Base-by-base conservation (phyloP, 495 filamentous ascomycete genomes). In the Lasiosphaeria ovina region DNA sequence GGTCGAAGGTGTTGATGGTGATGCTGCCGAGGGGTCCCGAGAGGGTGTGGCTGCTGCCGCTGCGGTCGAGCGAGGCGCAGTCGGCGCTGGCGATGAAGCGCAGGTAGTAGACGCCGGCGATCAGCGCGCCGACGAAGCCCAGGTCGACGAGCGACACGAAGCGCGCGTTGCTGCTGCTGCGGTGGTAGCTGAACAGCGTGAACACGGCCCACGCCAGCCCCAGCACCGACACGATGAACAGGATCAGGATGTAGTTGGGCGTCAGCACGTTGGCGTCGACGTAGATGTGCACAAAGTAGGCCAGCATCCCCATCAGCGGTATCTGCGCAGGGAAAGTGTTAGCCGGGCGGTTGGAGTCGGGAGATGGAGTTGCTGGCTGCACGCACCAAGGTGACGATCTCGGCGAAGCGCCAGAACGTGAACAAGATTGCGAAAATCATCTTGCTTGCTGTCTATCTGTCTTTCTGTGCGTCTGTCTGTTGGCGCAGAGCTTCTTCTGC, bases 211-310 rank as follows among this genome's bases (percentile, higher is more conserved):
- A 97, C 68, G 86, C 90, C 35, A 84, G 78, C 12, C 83, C 92
- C 50, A 97, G 82, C 3, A 90, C 87, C 45, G 87, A 88, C 70
- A 89, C 86, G 76, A 97, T 96, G 85, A 97, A 97, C 63, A 97
- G 86, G 60, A 95, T 81, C 31, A 97, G 86, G 75, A 95, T 87
- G 77, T 86, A 89, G 63, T 78, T 72, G 2, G 92, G 92, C 10
- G 90, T 93, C 55, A 96, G 82, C 61, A 75, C 65, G 78, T 94
- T 92, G 62, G 76, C 72, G 60, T 82, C 76, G 60, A 85, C 77
- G 77, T 86, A 92, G 70, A 81, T 80, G 75, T 93, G 70, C 68
- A 97, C 89, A 71, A 96, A 95, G 66, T 84, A 96, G 69, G 89
- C 83, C 68, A 96, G 83, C 83, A 97, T 93, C 77, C 92, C 92